Evolutionary conservation across 2,329 filamentous ascomycete genomes (phyloP).

Genomic region (Calonectria leucothoes): DNA sequence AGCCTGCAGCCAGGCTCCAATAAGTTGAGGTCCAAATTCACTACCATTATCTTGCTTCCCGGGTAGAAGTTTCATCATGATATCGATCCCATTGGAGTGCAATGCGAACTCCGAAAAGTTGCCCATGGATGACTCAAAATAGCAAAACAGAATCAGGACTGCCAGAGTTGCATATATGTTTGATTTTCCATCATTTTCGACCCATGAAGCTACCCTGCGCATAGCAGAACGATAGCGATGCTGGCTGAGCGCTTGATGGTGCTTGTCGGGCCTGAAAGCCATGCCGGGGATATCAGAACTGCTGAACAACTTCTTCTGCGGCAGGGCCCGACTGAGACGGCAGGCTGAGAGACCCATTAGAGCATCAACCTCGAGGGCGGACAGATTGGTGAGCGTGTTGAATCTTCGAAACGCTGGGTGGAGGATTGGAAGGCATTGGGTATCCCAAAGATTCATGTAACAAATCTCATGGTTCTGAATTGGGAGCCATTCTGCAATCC

Average conservation of each 20-base stretch:
- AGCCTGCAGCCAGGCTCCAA: conserved; percentile 30
- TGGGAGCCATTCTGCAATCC: background rate
- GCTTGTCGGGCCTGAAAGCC: conserved; percentile 6
- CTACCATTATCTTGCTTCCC: background rate
- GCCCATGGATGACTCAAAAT: conserved; percentile 38
- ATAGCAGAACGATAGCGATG: conserved; percentile 22
- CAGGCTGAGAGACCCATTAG: conserved; percentile 23
- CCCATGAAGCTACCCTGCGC: background rate
- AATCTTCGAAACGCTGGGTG: conserved; percentile 10
- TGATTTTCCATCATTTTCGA: background rate
- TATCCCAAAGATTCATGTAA: conserved; percentile 21
- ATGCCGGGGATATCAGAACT: background rate
- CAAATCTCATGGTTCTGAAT: background rate
- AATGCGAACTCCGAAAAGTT: conserved; percentile 32
- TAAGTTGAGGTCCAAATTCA: background rate
- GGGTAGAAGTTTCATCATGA: background rate
- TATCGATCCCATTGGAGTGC: conserved; percentile 22
- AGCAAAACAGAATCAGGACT: conserved; percentile 34
- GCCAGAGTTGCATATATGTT: conserved; percentile 5
- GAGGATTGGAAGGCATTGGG: conserved; percentile 16
- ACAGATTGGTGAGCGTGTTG: background rate
- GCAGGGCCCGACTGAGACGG: conserved; percentile 17
- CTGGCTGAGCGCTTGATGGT: conserved; percentile 10
- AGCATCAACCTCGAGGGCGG: background rate
- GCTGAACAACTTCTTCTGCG: background rate